phyloP scores from a whole-genome alignment of 441 rosid genomes.

The Capsella rubella region DNA sequence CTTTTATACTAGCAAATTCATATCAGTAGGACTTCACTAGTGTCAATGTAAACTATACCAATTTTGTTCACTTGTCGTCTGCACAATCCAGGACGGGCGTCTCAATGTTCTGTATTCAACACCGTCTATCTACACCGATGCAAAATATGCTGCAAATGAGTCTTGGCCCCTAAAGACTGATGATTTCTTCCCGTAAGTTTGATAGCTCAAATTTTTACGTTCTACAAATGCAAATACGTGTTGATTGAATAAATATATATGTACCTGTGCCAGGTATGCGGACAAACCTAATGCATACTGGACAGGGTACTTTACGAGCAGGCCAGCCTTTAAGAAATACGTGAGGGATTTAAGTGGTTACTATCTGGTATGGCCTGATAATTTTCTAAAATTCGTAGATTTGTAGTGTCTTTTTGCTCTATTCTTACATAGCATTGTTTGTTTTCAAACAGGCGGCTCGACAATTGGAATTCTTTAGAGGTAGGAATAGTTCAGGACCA shows the following conservation, averaged over 20 bases:
- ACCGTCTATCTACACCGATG: constrained; percentile 78
- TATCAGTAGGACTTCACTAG: constrained; percentile 27
- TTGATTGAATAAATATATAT: not conserved
- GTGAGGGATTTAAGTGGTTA: constrained; percentile 76
- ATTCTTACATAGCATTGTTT: constrained; percentile 23
- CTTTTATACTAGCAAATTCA: not conserved
- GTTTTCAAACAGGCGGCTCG: constrained; percentile 60
- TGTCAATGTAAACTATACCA: constrained; percentile 27
- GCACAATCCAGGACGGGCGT: constrained; percentile 60
- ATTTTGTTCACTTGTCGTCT: constrained; percentile 23
- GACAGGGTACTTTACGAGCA: constrained; percentile 87
- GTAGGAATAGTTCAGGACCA: constrained; percentile 59
- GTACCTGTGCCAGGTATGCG: constrained; percentile 61
- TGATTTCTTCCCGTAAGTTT: constrained; percentile 83
- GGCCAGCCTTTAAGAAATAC: constrained; percentile 72
- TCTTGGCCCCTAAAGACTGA: constrained; percentile 76
- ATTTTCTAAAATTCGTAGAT: not conserved
- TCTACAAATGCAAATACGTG: not conserved
- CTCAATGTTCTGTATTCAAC: constrained; percentile 78
- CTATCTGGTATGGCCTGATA: constrained; percentile 57
- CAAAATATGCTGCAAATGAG: constrained; percentile 65
- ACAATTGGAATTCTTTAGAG: constrained; percentile 71
- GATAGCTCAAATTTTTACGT: constrained; percentile 15
- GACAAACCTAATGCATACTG: constrained; percentile 76
- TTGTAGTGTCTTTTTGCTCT: constrained; percentile 16